Conservation (phyloP, 202 grass and related monocot species). For the Digitaria exilis region DNA sequence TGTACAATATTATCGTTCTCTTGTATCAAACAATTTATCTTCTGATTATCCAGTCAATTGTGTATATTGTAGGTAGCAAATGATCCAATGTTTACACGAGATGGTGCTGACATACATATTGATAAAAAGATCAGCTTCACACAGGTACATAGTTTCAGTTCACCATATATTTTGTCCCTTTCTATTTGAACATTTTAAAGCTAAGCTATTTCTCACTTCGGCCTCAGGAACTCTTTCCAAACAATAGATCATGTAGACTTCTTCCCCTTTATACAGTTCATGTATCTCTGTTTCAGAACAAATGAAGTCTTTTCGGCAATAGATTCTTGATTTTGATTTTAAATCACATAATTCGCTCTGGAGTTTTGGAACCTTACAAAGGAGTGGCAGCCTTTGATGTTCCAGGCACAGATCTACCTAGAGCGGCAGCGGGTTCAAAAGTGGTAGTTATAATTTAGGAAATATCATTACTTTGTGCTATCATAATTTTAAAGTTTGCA, state of each 20-base stretch:
- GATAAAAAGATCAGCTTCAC: slow-evolving; percentile 86
- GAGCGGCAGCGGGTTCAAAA: slow-evolving; percentile 1
- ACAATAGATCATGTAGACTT: not conserved
- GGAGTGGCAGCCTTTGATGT: not conserved
- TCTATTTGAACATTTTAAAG: slow-evolving; percentile 17
- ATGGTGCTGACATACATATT: slow-evolving; percentile 88
- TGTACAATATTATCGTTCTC: slow-evolving; percentile 6
- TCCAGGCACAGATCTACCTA: slow-evolving; percentile 7
- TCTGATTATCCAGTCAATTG: slow-evolving; percentile 27
- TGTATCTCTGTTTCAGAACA: slow-evolving; percentile 8
- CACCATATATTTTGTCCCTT: slow-evolving; percentile 19
- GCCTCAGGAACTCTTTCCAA: slow-evolving; percentile 26
- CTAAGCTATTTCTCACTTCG: not conserved
- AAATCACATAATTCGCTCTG: not conserved
- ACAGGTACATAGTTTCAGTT: slow-evolving; percentile 55
- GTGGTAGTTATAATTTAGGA: slow-evolving; percentile 23
- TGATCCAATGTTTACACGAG: slow-evolving; percentile 78
- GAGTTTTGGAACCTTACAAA: not conserved
- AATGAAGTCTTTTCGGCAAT: slow-evolving; percentile 25
- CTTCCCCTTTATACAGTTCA: not conserved
- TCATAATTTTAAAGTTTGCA: slow-evolving; percentile 4
- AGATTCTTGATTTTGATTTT: slow-evolving; percentile 1
- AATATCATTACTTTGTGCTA: slow-evolving; percentile 4
- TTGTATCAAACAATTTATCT: slow-evolving; percentile 36
- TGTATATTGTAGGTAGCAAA: slow-evolving; percentile 67